Base-by-base conservation (phyloP, 371 early-diverging fungal genomes). In the Funneliformis caledonium region DNA sequence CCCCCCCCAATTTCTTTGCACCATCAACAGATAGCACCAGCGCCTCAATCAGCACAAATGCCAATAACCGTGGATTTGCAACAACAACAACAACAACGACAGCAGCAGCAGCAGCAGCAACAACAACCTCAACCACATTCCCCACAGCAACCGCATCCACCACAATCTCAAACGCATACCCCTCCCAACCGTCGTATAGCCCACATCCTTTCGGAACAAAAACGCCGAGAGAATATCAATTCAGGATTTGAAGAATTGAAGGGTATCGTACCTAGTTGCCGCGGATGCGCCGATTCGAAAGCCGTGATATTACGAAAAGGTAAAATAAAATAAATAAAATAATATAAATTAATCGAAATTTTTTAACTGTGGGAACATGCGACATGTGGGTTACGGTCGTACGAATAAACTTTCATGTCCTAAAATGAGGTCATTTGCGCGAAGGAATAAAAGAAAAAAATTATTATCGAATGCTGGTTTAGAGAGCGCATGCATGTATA, bases 261-360 rank as follows among this genome's bases (percentile, higher is more conserved):
- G 67, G 82, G 83, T 72, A 85, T 85, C 26, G 82, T 86, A 43
- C 86, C 86, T 26, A 72, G 33, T 47, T 80, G 80, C 43, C 88
- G 86, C 50, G 88, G 88, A 43, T 83, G 87, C n/a, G 88, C 88
- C 79, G 84, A 88, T 80, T 89, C 89, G 37, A 90, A 90, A 77
- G 87, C 88, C 43, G 87, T 87, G 12, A 86, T 90, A 16, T 79
- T 91, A n/a, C 86, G 86, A 76, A 89, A 89, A 81, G 87, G 76
- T 76, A 76, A 76, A 45, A 47, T 4, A 47, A 37, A 2, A 37
- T 37, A 37, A 37, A 3, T 3, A 3, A 47, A 9, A 47, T 47
- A 47, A 9, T 9, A 9, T 47, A 9, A 47, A 9, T 47, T 47
- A 47, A 9, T 2, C 5, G 5, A 47, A 0, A 50, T 50, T 50